These are phyloP conservation scores for Yamadazyma siamensis DNA, from an alignment of 1,139 yeast species.

Conservation along the genomic window DNA sequence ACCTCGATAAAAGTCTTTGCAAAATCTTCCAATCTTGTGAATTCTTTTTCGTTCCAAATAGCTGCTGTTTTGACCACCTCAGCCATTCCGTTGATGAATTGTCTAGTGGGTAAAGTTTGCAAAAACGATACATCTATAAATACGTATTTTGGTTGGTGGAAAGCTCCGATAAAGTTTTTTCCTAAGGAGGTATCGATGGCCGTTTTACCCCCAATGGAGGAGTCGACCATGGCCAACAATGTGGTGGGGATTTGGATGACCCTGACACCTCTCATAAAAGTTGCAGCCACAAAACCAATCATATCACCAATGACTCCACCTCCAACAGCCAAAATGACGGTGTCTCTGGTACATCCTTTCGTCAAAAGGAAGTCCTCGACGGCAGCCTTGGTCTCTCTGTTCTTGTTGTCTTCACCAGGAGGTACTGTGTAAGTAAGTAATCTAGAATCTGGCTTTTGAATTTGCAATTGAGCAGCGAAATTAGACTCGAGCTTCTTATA, in stretches of 20 bases:
- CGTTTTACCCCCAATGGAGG: conserved; percentile 97
- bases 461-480: conserved; percentile 29
- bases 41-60: conserved; percentile 91
- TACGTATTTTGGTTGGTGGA: conserved; percentile 92
- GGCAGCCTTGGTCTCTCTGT: conserved; percentile 82
- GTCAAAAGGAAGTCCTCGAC: conserved; percentile 85
- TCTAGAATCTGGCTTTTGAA: conserved; percentile 50
- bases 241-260: conserved; percentile 94
- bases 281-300: conserved; percentile 98
- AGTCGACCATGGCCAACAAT: conserved; percentile 94
- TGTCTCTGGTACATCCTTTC: conserved; percentile 95
- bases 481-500: conserved; percentile 34
- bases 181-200: conserved; percentile 98
- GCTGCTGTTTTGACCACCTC: conserved; percentile 98
- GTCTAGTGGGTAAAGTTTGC: conserved; percentile 86
- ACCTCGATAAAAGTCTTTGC: conserved; percentile 65
- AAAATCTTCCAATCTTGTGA: conserved; percentile 75
- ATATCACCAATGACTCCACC: conserved; percentile 99
- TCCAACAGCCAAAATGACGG: conserved; percentile 91
- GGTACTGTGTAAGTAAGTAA: conserved; percentile 71
- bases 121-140: conserved; percentile 87
- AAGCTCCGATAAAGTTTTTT: conserved; percentile 94
- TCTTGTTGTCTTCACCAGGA: conserved; percentile 94
- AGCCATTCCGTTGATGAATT: conserved; percentile 97
- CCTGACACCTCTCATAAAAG: conserved; percentile 97